A percentile compares a stretch with the other conserved stretches of the same genome.
Conservation (phyloP, 306 rosid species). For the Rosa chinensis region DNA sequence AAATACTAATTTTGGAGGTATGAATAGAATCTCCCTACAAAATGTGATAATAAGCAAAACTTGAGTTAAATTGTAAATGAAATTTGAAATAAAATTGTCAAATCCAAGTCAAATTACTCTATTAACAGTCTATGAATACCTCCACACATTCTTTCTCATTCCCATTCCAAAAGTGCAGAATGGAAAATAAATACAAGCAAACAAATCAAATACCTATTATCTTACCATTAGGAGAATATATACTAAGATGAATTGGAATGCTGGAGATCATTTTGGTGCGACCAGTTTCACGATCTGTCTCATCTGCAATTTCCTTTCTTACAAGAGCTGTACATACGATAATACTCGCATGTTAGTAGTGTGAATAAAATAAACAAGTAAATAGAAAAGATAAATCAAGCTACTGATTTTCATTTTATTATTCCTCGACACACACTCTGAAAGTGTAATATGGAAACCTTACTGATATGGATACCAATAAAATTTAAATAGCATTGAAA, state of each 20-base stretch:
- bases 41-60: background rate
- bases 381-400: background rate
- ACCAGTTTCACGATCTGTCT: constrained; percentile 98
- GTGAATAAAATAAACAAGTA: background rate
- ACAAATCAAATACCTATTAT: constrained; percentile 5
- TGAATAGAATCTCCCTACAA: no score
- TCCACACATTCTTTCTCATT: background rate
- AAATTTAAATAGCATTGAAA: background rate
- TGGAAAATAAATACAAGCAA: background rate
- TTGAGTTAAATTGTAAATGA: background rate
- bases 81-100: background rate
- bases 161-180: background rate
- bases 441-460: background rate
- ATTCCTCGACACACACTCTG: background rate
- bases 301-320: constrained; percentile 92
- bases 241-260: constrained; percentile 94
- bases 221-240: constrained; percentile 86
- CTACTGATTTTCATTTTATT: background rate
- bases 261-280: constrained; percentile 74
- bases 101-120: background rate
- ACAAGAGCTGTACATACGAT: constrained; percentile 65
- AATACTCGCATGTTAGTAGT: constrained; percentile 1
- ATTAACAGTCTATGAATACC: background rate
- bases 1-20: no score
- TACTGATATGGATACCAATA: background rate